Base-by-base conservation (phyloP, 2,329 filamentous ascomycete genomes). In the Paecilomyces sp. region DNA sequence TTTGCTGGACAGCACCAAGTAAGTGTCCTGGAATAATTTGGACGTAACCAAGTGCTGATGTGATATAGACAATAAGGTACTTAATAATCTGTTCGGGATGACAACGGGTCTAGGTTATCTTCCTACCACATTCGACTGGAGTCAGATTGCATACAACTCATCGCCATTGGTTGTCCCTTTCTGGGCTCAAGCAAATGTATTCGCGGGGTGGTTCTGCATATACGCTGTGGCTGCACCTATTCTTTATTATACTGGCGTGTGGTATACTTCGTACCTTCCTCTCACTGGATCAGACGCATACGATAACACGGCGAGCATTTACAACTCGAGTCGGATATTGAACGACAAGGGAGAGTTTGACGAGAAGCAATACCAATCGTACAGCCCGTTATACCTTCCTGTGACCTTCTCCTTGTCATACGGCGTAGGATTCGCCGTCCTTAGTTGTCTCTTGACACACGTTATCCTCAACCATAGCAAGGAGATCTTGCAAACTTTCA, bases 391-490 rank as follows among this genome's bases (percentile, higher is more conserved):
- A 0, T 87, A 81, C 66, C 75, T 88, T 34, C 79, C 83, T 0
- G 78, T 84, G 0, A 85, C 86, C 63, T 88, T 77, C 59, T 68
- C 70, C 18, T 60, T 76, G 25, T 63, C 60, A 33, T 77, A 88
- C 64, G 85, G 84, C 1, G 71, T 87, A 7, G 83, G 81, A 0
- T 88, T 88, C 67, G 86, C 86, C 5, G 81, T 84, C n/a, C 80
- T 87, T 33, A 78, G 82, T 1, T 81, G 83, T 22, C 80, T 68
- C 8, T 57, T 67, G 18, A 61, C 61, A 5, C 68, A 68, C 25
- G 62, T 66, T 11, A 53, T 60, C 22, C 57, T 70, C 2, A 65
- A 64, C 55, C 63, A 70, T 55, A 57, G 61, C 33, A 63, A 64
- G 12, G 66, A 70, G 18, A 66, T 71, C 22, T 53, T 64, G 11